These are phyloP conservation scores for Pseudopithomyces maydicus DNA, from an alignment of 2,329 filamentous ascomycete species.

Conservation along the genomic window DNA sequence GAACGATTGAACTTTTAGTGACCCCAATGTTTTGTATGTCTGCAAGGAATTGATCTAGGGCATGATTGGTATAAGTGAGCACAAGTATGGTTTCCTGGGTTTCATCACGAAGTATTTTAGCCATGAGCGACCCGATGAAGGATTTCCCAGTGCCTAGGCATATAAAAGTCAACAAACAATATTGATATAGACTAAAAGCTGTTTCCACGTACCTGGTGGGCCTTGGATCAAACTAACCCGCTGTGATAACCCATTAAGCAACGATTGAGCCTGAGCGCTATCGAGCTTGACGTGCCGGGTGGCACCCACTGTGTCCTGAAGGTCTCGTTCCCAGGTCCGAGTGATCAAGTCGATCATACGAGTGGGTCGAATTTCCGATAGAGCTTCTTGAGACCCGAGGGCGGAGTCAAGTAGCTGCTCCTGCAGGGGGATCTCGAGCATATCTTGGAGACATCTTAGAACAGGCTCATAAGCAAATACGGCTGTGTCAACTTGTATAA, in stretches of 20 bases:
- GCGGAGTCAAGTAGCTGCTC: conserved; percentile 54
- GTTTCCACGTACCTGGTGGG: conserved; percentile 62
- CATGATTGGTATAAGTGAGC: conserved; percentile 68
- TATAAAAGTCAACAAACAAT: neutral
- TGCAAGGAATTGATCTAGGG: conserved; percentile 57
- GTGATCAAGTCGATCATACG: conserved; percentile 32
- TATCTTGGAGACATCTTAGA: conserved; percentile 62
- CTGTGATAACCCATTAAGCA: conserved; percentile 60
- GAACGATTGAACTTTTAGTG: conserved; percentile 55
- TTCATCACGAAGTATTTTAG: conserved; percentile 59
- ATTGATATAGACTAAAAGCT: neutral
- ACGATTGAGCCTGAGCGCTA: conserved; percentile 60
- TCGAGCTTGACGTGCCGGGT: conserved; percentile 49
- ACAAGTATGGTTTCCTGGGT: conserved; percentile 63
- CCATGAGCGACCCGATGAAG: conserved; percentile 69
- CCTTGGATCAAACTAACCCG: conserved; percentile 70
- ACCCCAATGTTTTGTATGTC: conserved; percentile 68
- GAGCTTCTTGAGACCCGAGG: conserved; percentile 17
- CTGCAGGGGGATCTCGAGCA: conserved; percentile 61
- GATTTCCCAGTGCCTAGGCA: conserved; percentile 72
- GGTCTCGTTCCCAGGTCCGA: conserved; percentile 16
- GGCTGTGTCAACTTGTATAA: conserved; percentile 67
- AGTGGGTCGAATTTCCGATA: conserved; percentile 29
- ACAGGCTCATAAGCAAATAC: conserved; percentile 74
- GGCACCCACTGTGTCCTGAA: conserved; percentile 25